phyloP scores from a whole-genome alignment of 352 stramenopile species.

The Globisporangium recalcitrans region DNA sequence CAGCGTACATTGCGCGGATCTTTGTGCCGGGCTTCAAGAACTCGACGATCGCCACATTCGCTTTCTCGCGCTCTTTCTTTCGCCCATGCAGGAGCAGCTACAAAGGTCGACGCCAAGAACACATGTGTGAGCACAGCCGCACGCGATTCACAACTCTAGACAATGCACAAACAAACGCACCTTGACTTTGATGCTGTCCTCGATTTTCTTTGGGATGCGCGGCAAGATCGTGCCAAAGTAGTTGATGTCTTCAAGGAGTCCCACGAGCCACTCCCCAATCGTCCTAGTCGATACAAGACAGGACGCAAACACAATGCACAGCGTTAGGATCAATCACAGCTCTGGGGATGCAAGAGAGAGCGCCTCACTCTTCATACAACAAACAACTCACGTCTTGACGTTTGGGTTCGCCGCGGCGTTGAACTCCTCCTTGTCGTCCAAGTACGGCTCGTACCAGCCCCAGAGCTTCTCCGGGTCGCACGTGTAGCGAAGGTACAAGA shows the following conservation, averaged over 20 bases:
- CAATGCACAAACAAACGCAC: slow-evolving; percentile 24
- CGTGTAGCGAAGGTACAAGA: slow-evolving; percentile 97
- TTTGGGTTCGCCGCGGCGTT: slow-evolving; percentile 80
- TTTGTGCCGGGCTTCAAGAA: slow-evolving; percentile 87
- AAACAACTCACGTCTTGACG: slow-evolving; percentile 72
- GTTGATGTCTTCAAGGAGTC: slow-evolving; percentile 92
- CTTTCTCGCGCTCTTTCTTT: slow-evolving; percentile 59
- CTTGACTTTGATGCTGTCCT: slow-evolving; percentile 95
- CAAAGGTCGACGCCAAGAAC: too few relatives aligned
- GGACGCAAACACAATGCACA: slow-evolving; percentile 5
- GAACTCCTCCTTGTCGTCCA: slow-evolving; percentile 94
- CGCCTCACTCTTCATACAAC: neutral
- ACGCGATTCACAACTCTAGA: too few relatives aligned
- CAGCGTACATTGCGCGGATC: slow-evolving; percentile 92
- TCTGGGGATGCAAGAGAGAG: neutral
- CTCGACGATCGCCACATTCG: slow-evolving; percentile 62
- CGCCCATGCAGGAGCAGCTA: slow-evolving; percentile 76
- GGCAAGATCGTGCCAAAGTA: slow-evolving; percentile 96
- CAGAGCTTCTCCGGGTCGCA: slow-evolving; percentile 91
- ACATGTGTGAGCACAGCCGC: neutral
- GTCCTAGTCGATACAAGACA: slow-evolving; percentile 50
- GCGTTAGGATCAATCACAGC: neutral
- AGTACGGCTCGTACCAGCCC: slow-evolving; percentile 93
- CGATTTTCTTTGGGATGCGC: slow-evolving; percentile 93
- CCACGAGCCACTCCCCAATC: slow-evolving; percentile 90